phyloP scores from a whole-genome alignment of 116 monocot species.

The Iris pallida region DNA sequence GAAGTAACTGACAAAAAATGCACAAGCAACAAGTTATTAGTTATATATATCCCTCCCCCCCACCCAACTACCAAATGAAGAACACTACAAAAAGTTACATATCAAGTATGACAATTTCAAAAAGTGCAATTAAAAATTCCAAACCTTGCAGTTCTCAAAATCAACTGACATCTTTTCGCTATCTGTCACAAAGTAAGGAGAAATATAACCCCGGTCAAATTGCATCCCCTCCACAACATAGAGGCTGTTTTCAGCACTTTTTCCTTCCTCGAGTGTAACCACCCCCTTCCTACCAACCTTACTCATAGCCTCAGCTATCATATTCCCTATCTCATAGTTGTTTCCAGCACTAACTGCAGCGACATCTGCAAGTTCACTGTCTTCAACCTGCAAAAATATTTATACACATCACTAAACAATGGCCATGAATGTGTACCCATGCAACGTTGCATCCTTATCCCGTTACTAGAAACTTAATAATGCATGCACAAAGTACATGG shows the following conservation, averaged over 20 bases:
- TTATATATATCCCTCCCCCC: neutral
- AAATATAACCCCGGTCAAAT: constrained; percentile 91
- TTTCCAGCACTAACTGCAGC: constrained; percentile 87
- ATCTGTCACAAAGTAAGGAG: constrained; percentile 89
- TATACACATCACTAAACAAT: too few species aligned
- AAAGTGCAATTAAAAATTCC: neutral
- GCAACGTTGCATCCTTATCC: too few species aligned
- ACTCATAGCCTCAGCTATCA: constrained; percentile 93
- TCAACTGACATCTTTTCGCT: constrained; percentile 86
- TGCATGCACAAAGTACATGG: too few species aligned
- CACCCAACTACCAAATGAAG: neutral
- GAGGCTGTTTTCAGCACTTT: constrained; percentile 73
- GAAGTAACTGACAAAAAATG: constrained; percentile 52
- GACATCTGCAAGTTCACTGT: constrained; percentile 86
- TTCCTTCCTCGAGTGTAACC: constrained; percentile 88
- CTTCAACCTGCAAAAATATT: constrained; percentile 61
- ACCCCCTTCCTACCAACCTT: constrained; percentile 86
- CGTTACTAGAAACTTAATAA: too few species aligned
- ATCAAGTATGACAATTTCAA: neutral
- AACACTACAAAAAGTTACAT: neutral
- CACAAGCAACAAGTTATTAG: too few species aligned
- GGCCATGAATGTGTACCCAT: too few species aligned
- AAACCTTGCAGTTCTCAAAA: constrained; percentile 90
- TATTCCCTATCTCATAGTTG: constrained; percentile 74
- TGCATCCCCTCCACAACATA: constrained; percentile 93